phyloP scores from a whole-genome alignment of 2,329 filamentous ascomycete genomes.

The Chaetomium globosum region DNA sequence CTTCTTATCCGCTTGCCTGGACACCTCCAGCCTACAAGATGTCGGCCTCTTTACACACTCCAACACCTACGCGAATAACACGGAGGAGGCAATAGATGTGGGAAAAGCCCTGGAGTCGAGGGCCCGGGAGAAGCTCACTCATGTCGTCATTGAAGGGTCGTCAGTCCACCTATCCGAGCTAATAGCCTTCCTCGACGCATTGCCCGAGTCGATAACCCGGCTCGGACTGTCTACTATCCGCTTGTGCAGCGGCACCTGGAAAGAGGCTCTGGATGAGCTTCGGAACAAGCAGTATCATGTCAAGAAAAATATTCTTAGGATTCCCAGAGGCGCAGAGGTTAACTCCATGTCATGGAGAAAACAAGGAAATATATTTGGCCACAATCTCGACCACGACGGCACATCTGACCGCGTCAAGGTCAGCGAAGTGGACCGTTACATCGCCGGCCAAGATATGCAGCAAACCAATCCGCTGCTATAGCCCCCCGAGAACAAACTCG shows the following conservation, averaged over 20 bases:
- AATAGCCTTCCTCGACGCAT: conserved; percentile 4
- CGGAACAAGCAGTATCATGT: conserved; percentile 18
- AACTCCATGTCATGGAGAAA: neutral
- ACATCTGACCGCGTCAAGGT: no score
- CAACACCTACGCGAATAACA: no score
- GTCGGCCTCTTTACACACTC: neutral
- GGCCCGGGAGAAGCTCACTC: neutral
- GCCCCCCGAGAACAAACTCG: no score
- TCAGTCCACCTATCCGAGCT: conserved; percentile 7
- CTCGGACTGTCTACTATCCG: neutral
- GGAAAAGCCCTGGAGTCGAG: neutral
- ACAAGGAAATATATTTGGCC: neutral
- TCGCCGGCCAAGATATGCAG: neutral
- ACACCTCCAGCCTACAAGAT: conserved; percentile 5
- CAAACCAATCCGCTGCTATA: no score
- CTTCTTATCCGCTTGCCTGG: conserved; percentile 20
- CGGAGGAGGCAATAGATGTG: conserved; percentile 2
- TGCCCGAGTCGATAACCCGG: conserved; percentile 11
- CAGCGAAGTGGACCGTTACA: neutral
- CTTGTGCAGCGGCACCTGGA: conserved; percentile 24
- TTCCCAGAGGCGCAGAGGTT: neutral
- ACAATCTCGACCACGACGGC: no score
- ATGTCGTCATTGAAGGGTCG: neutral
- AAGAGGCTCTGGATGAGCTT: conserved; percentile 23
- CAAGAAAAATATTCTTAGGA: neutral